Evolutionary conservation across 2,329 filamentous ascomycete species (phyloP).

Genomic region (Epichloe scottii): DNA sequence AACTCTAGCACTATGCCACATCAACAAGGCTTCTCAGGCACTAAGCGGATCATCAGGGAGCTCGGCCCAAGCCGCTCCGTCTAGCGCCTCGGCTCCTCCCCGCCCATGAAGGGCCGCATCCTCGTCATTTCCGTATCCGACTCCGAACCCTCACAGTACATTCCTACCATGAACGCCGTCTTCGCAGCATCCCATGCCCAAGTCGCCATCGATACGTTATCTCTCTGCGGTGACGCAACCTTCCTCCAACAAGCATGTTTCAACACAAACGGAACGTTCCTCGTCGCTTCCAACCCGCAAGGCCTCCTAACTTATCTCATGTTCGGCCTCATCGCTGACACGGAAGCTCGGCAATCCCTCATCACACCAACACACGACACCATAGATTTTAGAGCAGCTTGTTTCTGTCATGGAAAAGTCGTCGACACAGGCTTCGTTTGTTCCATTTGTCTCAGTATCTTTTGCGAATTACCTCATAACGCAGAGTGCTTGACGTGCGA

Average conservation of each 20-base stretch:
- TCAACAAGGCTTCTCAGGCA: constrained; percentile 66
- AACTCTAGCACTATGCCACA: constrained; percentile 78
- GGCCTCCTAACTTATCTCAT: constrained; percentile 87
- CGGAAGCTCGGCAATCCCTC: constrained; percentile 44
- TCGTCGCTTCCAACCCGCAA: constrained; percentile 41
- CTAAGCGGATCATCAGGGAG: constrained; percentile 43
- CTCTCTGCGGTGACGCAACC: constrained; percentile 73
- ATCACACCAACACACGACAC: constrained; percentile 70
- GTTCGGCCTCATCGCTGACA: constrained; percentile 73
- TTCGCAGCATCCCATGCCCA: constrained; percentile 83
- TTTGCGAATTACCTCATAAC: constrained; percentile 53
- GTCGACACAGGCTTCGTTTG: constrained; percentile 92
- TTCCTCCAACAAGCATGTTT: constrained; percentile 82
- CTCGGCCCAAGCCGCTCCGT: constrained; percentile 23
- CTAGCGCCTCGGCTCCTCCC: constrained; percentile 18
- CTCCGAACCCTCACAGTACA: constrained; percentile 79
- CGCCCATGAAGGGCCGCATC: constrained; percentile 47
- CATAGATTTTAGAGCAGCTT: constrained; percentile 95
- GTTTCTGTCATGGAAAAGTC: constrained; percentile 87
- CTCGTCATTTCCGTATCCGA: constrained; percentile 83
- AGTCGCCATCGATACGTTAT: constrained; percentile 85
- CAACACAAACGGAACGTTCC: constrained; percentile 46
- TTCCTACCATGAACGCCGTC: constrained; percentile 95
- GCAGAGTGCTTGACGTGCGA: constrained; percentile 74
- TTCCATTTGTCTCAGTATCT: constrained; percentile 91